These are phyloP conservation scores for Puccinia triticina DNA, from an alignment of 1,284 basidiomycete species.

Conservation along the genomic window DNA sequence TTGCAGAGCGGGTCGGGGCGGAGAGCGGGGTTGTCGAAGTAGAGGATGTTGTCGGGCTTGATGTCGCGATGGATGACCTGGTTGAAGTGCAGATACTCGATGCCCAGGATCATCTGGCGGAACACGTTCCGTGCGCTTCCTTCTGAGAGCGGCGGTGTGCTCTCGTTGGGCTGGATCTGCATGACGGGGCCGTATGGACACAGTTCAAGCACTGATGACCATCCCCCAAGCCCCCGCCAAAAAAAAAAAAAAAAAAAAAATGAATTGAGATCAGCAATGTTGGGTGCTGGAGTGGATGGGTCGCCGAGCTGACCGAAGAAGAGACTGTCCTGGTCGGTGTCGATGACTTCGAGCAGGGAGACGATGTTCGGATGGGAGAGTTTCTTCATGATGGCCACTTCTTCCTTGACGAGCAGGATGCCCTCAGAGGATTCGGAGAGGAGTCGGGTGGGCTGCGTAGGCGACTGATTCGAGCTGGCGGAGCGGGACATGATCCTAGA, in stretches of 20 bases:
- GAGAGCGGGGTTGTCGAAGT: constrained; percentile 23
- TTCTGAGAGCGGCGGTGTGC: neutral
- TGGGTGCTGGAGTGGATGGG: neutral
- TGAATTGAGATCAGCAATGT: too few relatives aligned
- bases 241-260: too few relatives aligned
- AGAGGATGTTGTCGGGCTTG: constrained; percentile 41
- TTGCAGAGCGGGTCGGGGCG: constrained; percentile 11
- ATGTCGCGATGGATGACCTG: constrained; percentile 35
- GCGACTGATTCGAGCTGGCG: neutral
- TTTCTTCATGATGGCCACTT: constrained; percentile 48
- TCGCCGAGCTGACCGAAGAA: constrained; percentile 26
- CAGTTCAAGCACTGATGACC: constrained; percentile 26
- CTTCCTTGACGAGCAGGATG: constrained; percentile 30
- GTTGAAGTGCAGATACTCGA: constrained; percentile 40
- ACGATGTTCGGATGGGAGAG: constrained; percentile 36
- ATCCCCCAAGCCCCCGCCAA: too few relatives aligned
- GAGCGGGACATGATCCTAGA: neutral
- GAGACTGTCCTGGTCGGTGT: constrained; percentile 36
- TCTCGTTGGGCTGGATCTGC: neutral
- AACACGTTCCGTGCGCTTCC: constrained; percentile 12
- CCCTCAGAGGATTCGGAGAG: constrained; percentile 8
- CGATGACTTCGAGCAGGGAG: constrained; percentile 38
- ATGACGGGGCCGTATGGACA: constrained; percentile 32
- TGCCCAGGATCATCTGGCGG: constrained; percentile 25
- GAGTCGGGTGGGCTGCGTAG: neutral